Evolutionary conservation across 2,329 filamentous ascomycete genomes (phyloP).

Genomic region (Madurella fahalii): DNA sequence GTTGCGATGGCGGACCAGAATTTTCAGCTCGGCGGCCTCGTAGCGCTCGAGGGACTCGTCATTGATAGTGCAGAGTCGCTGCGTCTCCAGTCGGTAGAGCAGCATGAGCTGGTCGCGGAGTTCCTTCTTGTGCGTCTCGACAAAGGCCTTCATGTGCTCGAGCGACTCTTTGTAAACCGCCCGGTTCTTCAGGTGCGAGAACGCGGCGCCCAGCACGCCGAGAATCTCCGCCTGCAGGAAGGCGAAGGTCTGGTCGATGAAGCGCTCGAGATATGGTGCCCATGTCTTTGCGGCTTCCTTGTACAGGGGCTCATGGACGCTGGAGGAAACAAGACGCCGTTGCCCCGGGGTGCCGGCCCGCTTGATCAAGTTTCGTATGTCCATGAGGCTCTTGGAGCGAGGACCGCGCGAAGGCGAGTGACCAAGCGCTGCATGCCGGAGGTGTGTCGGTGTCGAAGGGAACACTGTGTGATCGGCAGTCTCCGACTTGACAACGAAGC

Average conservation of each 20-base stretch:
- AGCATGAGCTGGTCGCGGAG: constrained; percentile 38
- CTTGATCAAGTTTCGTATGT: constrained; percentile 53
- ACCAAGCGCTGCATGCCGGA: not conserved
- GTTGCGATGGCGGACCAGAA: constrained; percentile 46
- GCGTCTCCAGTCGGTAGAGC: constrained; percentile 50
- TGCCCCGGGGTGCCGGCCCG: constrained; percentile 56
- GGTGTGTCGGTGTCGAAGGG: constrained; percentile 13
- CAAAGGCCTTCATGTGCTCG: constrained; percentile 41
- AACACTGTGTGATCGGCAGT: constrained; percentile 7
- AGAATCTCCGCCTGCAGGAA: constrained; percentile 47
- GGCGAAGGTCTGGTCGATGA: constrained; percentile 44
- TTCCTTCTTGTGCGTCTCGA: constrained; percentile 36
- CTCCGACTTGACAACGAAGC: constrained; percentile 25
- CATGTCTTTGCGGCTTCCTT: constrained; percentile 56
- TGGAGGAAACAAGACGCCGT: constrained; percentile 22
- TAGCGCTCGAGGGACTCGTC: constrained; percentile 44
- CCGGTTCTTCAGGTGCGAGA: constrained; percentile 44
- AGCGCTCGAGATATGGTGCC: constrained; percentile 48
- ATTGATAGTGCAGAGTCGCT: constrained; percentile 56
- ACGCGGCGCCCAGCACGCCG: constrained; percentile 43
- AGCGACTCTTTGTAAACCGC: constrained; percentile 48
- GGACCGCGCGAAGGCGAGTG: constrained; percentile 16
- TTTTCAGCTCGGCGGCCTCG: constrained; percentile 42
- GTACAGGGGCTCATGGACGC: constrained; percentile 55
- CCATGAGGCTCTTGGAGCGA: constrained; percentile 42